Percentiles rank a stretch among this genome's conserved stretches.
phyloP scores from a whole-genome alignment of 1,284 basidiomycete species.

The Volvariella volvacea region DNA sequence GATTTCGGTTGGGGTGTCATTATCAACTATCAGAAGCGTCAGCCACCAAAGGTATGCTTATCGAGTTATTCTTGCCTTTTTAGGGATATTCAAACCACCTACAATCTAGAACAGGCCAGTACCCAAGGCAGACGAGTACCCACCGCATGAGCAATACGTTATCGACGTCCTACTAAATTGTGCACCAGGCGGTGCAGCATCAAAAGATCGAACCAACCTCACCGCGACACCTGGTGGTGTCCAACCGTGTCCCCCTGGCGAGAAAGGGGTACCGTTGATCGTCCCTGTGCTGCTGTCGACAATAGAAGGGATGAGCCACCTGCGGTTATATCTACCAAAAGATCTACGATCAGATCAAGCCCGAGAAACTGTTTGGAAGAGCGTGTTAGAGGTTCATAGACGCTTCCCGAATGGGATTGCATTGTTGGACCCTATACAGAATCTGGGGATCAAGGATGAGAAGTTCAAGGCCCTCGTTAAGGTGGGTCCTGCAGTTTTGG shows the following conservation, averaged over 20 bases:
- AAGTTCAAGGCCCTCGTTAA: constrained; percentile 85
- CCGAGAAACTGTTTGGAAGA: constrained; percentile 84
- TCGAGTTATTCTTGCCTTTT: background rate
- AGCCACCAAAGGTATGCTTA: constrained; percentile 57
- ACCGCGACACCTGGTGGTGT: constrained; percentile 63
- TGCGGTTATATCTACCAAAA: constrained; percentile 87
- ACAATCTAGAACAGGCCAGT: constrained; percentile 41
- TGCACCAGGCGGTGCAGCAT: constrained; percentile 55
- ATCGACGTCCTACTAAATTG: constrained; percentile 91
- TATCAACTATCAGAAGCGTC: constrained; percentile 86
- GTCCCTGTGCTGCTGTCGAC: constrained; percentile 89
- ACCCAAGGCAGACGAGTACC: constrained; percentile 58
- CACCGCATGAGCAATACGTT: constrained; percentile 88
- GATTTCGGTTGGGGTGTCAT: constrained; percentile 98
- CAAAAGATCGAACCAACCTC: constrained; percentile 54
- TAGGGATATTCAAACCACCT: background rate
- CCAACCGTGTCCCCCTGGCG: constrained; percentile 62
- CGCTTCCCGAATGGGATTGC: constrained; percentile 87
- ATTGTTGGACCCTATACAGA: constrained; percentile 87
- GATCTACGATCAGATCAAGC: constrained; percentile 76
- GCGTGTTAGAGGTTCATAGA: constrained; percentile 83
- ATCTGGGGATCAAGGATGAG: constrained; percentile 96
- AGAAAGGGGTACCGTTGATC: constrained; percentile 80
- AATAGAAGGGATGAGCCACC: constrained; percentile 79
- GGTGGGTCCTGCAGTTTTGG: constrained; percentile 35